Conservation (phyloP, 768 basidiomycete genomes). For the Suillus luteus region DNA sequence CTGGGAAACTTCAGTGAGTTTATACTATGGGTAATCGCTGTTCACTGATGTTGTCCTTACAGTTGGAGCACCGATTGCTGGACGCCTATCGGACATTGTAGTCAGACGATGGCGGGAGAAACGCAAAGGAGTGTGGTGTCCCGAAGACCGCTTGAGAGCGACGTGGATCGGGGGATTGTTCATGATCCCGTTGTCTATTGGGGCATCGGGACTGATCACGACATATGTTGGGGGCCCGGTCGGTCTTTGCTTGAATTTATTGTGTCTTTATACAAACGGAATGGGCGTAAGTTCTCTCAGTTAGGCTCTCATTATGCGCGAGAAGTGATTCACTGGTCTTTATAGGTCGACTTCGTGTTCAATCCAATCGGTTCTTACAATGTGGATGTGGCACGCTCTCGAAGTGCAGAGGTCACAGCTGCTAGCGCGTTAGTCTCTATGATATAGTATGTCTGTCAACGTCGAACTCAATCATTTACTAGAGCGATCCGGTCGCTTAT, state of each 20-base stretch:
- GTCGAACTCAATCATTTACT: neutral
- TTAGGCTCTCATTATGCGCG: neutral
- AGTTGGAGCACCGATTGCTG: constrained; percentile 62
- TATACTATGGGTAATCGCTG: neutral
- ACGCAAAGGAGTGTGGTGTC: constrained; percentile 57
- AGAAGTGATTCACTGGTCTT: neutral
- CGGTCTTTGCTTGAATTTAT: constrained; percentile 49
- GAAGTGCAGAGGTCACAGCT: constrained; percentile 35
- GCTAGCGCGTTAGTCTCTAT: constrained; percentile 44
- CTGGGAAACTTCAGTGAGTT: constrained; percentile 60
- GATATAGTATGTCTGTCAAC: neutral
- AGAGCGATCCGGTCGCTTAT: constrained; percentile 53
- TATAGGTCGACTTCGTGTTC: too few species aligned
- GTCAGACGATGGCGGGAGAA: constrained; percentile 46
- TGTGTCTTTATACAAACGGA: constrained; percentile 58
- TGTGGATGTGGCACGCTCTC: too few species aligned
- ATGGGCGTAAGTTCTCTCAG: constrained; percentile 47
- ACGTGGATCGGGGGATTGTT: constrained; percentile 43
- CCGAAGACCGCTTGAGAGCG: constrained; percentile 62
- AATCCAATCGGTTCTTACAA: too few species aligned
- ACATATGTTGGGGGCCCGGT: constrained; percentile 45
- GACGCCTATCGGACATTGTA: constrained; percentile 53
- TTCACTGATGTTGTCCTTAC: neutral
- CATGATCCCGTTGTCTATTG: constrained; percentile 51
- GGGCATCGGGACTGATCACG: constrained; percentile 48